phyloP scores from a whole-genome alignment of 140 eudicot species.

The Stevia rebaudiana region DNA sequence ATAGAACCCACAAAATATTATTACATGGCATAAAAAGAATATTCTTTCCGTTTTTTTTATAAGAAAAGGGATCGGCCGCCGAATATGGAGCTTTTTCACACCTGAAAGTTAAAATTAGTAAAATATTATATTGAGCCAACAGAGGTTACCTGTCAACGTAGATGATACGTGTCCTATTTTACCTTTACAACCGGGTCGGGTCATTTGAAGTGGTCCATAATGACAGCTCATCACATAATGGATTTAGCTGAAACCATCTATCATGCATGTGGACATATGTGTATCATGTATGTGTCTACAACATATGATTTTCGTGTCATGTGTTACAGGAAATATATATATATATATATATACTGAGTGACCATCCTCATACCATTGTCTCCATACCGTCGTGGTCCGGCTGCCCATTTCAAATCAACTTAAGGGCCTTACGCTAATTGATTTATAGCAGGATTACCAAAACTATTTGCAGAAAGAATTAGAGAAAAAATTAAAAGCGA shows the following conservation, averaged over 20 bases:
- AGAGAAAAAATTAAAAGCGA: too few relatives aligned
- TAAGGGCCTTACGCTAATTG: too few relatives aligned
- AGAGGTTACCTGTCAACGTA: slow-evolving; percentile 24
- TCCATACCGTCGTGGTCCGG: too few relatives aligned
- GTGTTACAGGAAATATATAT: too few relatives aligned
- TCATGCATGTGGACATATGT: neutral
- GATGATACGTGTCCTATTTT: slow-evolving; percentile 24
- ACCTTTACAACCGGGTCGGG: slow-evolving; percentile 16
- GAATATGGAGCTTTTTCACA: slow-evolving; percentile 26
- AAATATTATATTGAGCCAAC: slow-evolving; percentile 13
- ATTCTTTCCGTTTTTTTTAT: slow-evolving; percentile 5
- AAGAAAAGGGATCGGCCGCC: slow-evolving; percentile 16
- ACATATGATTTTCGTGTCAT: too few relatives aligned
- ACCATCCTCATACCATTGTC: too few relatives aligned
- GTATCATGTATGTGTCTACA: neutral
- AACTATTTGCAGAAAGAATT: too few relatives aligned
- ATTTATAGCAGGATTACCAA: too few relatives aligned
- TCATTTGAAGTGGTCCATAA: slow-evolving; percentile 10
- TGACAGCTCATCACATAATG: slow-evolving; percentile 28
- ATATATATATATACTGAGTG: too few relatives aligned
- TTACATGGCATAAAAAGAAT: slow-evolving; percentile 23
- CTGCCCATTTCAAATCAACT: too few relatives aligned
- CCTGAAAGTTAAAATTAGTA: slow-evolving; percentile 21
- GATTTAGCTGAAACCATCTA: neutral
- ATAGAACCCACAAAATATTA: neutral